Evolutionary conservation across 768 basidiomycete species (phyloP).

Genomic region (Rhodotorula kratochvilovae): DNA sequence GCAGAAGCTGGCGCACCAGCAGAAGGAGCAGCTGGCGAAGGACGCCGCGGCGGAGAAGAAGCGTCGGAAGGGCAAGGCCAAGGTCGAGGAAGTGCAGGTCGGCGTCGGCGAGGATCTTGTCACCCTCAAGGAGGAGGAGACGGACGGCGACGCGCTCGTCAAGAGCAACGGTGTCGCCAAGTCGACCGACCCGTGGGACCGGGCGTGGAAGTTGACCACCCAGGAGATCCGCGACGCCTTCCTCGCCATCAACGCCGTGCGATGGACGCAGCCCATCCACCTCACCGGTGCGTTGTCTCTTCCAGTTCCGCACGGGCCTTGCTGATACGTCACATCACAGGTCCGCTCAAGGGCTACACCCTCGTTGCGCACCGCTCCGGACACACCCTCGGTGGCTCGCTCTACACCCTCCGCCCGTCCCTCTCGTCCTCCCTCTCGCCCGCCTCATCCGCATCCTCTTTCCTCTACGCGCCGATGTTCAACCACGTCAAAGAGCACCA

Average conservation of each 20-base stretch:
- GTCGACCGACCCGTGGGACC: conserved; percentile 47
- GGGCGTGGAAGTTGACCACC: conserved; percentile 66
- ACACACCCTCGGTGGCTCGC: conserved; percentile 89
- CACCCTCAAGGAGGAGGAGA: conserved; percentile 22
- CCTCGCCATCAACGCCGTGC: conserved; percentile 79
- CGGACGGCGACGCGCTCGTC: conserved; percentile 19
- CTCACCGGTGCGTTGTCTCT: conserved; percentile 65
- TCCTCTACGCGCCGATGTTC: conserved; percentile 88
- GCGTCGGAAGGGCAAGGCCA: conserved; percentile 49
- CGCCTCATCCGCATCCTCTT: conserved; percentile 59
- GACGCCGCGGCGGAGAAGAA: conserved; percentile 52
- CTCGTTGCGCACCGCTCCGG: conserved; percentile 94
- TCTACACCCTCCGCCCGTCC: conserved; percentile 98
- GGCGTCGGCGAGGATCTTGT: conserved; percentile 24
- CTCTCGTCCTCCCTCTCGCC: conserved; percentile 56
- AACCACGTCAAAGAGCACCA: conserved; percentile 96
- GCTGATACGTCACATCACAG: neutral
- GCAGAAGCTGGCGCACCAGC: conserved; percentile 2
- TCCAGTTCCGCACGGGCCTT: conserved; percentile 41
- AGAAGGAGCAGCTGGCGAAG: conserved; percentile 13
- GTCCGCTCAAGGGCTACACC: conserved; percentile 50
- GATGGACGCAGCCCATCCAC: conserved; percentile 93
- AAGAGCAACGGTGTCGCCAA: conserved; percentile 42
- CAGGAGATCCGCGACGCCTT: conserved; percentile 90
- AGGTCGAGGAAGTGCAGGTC: conserved; percentile 17